These are phyloP conservation scores for Fistulifera pelliculosa DNA, from an alignment of 108 stramenopile genomes.

Conservation along the genomic window DNA sequence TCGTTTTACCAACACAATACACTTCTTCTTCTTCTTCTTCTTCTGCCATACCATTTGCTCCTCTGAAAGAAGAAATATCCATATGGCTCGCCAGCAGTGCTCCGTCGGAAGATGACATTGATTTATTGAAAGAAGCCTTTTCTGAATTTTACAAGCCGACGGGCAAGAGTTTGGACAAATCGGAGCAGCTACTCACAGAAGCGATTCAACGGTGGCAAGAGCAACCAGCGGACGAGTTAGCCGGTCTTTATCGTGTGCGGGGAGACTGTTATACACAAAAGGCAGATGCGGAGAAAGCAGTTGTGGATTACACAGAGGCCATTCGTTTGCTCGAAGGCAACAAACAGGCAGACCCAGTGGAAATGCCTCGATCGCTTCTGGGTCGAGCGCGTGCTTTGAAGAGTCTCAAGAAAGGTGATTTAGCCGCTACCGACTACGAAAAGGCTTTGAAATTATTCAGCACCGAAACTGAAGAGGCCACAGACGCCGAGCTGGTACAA, in stretches of 20 bases:
- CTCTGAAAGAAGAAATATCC: background rate
- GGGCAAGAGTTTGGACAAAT: conserved; percentile 27
- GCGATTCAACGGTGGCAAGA: conserved; percentile 41
- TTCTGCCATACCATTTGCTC: background rate
- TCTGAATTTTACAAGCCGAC: conserved; percentile 37
- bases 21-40: background rate
- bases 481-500: conserved; percentile 28
- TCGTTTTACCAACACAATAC: background rate
- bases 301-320: conserved; percentile 45
- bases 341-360: conserved; percentile 48
- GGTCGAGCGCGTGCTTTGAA: conserved; percentile 57
- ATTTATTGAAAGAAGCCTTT: conserved; percentile 51
- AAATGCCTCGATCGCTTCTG: conserved; percentile 48
- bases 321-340: conserved; percentile 48
- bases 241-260: conserved; percentile 67
- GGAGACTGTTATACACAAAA: conserved; percentile 60
- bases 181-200: conserved; percentile 34
- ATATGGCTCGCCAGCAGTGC: conserved; percentile 2
- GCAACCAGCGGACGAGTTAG: conserved; percentile 58
- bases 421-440: conserved; percentile 51
- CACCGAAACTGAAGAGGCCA: conserved; percentile 45
- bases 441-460: conserved; percentile 28
- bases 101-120: conserved; percentile 53
- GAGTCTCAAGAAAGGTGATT: conserved; percentile 20
- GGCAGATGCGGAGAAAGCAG: conserved; percentile 26